Evolutionary conservation across 306 rosid genomes (phyloP).

Genomic region (Quillaja saponaria): DNA sequence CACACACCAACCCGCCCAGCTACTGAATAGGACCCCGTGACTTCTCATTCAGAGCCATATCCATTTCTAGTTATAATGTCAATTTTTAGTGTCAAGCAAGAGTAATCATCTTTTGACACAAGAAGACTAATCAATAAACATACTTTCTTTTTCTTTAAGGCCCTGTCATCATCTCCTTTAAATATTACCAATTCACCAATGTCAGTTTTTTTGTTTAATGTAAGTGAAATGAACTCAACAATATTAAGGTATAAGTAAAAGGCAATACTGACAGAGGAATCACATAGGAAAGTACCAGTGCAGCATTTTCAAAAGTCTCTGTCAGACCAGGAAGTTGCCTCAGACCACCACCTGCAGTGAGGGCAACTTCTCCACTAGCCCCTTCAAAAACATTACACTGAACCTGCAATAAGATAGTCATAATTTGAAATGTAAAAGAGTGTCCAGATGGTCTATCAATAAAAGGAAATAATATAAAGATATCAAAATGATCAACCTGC

Average conservation of each 20-base stretch:
- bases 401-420: slow-evolving; percentile 53
- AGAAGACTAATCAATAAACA: slow-evolving; percentile 6
- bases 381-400: slow-evolving; percentile 93
- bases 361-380: slow-evolving; percentile 74
- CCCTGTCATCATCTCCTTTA: slow-evolving; percentile 4
- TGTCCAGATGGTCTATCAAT: slow-evolving; percentile 11
- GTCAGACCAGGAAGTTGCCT: slow-evolving; percentile 79
- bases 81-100: too few relatives aligned
- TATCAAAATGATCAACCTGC: slow-evolving; percentile 20
- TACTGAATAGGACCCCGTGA: too few relatives aligned
- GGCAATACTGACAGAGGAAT: slow-evolving; percentile 18
- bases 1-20: too few relatives aligned
- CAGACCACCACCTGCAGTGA: slow-evolving; percentile 83
- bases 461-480: slow-evolving; percentile 10
- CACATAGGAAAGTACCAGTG: slow-evolving; percentile 57
- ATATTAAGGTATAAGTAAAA: slow-evolving; percentile 5
- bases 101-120: slow-evolving; percentile 23
- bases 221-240: background rate
- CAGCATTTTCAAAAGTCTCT: slow-evolving; percentile 76
- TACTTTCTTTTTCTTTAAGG: background rate
- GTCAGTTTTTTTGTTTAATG: slow-evolving; percentile 14
- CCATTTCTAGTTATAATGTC: too few relatives aligned
- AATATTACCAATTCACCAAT: slow-evolving; percentile 11
- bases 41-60: too few relatives aligned
- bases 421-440: slow-evolving; percentile 18